Conservation (phyloP, 2,329 filamentous ascomycete genomes). For the Alternaria triticina region DNA sequence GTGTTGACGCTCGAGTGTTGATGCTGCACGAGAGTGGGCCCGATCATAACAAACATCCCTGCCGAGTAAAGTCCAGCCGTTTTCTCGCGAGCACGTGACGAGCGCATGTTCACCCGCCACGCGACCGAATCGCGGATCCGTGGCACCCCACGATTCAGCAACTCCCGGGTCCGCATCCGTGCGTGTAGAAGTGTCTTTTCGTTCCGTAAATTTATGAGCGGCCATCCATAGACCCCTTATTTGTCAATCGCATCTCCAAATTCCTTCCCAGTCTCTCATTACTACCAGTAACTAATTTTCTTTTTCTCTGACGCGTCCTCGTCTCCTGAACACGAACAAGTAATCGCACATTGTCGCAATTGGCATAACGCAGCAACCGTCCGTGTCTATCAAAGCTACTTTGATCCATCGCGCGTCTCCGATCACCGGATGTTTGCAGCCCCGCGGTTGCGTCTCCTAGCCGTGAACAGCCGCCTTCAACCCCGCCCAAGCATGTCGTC, state of each 20-base stretch:
- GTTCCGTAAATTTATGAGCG: background rate
- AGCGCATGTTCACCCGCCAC: slow-evolving; percentile 8
- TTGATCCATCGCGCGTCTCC: slow-evolving; percentile 22
- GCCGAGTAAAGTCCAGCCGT: slow-evolving; percentile 12
- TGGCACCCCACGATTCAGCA: slow-evolving; percentile 7
- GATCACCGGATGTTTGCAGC: slow-evolving; percentile 44
- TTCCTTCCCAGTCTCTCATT: background rate
- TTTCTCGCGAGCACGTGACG: slow-evolving; percentile 21
- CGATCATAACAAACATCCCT: slow-evolving; percentile 27
- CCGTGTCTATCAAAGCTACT: slow-evolving; percentile 1
- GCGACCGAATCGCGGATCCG: slow-evolving; percentile 4
- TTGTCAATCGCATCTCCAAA: background rate
- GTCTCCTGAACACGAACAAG: background rate
- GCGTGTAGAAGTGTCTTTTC: slow-evolving; percentile 1
- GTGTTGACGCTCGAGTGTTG: slow-evolving; percentile 26
- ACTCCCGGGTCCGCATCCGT: slow-evolving; percentile 7
- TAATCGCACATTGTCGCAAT: background rate
- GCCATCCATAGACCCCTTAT: slow-evolving; percentile 1
- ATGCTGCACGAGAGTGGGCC: slow-evolving; percentile 17
- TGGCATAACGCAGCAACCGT: background rate
- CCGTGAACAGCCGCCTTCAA: slow-evolving; percentile 36
- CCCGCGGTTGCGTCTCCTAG: slow-evolving; percentile 31
- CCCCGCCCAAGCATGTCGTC: slow-evolving; percentile 42
- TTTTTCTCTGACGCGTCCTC: slow-evolving; percentile 1
- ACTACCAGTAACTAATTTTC: background rate